Percentiles rank a stretch among this genome's conserved stretches.
Evolutionary conservation across 2,329 filamentous ascomycete genomes (phyloP).

Genomic region (Plectosphaerella cucumerina): DNA sequence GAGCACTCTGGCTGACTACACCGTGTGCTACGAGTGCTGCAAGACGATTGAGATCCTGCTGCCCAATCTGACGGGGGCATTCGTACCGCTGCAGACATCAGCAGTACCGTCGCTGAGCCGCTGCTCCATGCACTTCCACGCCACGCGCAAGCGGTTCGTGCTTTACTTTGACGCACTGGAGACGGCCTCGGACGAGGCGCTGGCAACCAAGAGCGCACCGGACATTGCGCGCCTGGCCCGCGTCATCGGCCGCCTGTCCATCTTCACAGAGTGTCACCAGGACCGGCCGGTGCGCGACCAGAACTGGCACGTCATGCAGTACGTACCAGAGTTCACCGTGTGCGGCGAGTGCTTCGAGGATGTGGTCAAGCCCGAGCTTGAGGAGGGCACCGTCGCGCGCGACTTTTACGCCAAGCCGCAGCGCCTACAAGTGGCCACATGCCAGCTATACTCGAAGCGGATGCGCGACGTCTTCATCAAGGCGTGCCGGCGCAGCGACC

Average conservation of each 20-base stretch:
- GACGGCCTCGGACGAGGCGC: conserved; percentile 46
- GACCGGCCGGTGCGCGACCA: conserved; percentile 58
- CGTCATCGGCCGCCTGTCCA: conserved; percentile 55
- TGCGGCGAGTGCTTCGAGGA: conserved; percentile 85
- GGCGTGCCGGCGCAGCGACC: conserved; percentile 63
- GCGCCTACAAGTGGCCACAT: conserved; percentile 52
- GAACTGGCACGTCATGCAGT: conserved; percentile 74
- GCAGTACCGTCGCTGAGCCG: conserved; percentile 43
- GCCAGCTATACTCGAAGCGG: conserved; percentile 74
- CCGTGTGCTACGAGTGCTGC: conserved; percentile 71
- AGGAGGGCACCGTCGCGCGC: conserved; percentile 51
- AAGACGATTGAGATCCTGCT: conserved; percentile 69
- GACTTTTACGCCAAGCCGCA: conserved; percentile 62
- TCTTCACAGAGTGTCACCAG: conserved; percentile 59
- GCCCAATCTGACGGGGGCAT: conserved; percentile 65
- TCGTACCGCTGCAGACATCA: conserved; percentile 48
- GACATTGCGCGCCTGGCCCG: conserved; percentile 61
- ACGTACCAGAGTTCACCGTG: conserved; percentile 73
- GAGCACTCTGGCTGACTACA: conserved; percentile 65
- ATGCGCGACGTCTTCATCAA: conserved; percentile 73
- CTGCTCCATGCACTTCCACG: conserved; percentile 65
- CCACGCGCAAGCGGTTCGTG: conserved; percentile 49
- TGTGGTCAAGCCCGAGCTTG: conserved; percentile 66
- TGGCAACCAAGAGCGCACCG: conserved; percentile 38
- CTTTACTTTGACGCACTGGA: conserved; percentile 60